Conservation (phyloP, 23 red algal species). For the Porphyridium purpureum region DNA sequence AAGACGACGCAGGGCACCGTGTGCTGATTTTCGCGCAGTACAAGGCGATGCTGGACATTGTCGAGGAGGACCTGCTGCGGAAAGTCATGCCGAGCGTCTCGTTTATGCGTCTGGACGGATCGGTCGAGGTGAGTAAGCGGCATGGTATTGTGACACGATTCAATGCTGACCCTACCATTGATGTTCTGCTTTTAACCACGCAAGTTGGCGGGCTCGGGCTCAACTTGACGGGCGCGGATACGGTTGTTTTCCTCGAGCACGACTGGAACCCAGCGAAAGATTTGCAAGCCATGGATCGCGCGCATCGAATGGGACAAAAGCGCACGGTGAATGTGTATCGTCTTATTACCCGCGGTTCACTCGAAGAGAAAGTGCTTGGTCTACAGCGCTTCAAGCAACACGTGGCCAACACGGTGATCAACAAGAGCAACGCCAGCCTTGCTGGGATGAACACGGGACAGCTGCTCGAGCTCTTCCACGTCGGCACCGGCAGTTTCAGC, state of each 20-base stretch:
- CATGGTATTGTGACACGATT: slow-evolving; percentile 86
- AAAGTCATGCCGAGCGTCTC: slow-evolving; percentile 50
- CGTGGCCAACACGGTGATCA: slow-evolving; percentile 86
- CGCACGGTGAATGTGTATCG: slow-evolving; percentile 83
- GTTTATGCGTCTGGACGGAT: slow-evolving; percentile 84
- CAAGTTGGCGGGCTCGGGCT: slow-evolving; percentile 89
- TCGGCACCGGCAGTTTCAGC: no score
- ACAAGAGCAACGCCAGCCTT: slow-evolving; percentile 75
- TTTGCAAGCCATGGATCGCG: slow-evolving; percentile 96
- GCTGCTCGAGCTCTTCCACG: no score
- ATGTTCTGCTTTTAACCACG: slow-evolving; percentile 77
- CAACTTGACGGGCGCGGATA: slow-evolving; percentile 91
- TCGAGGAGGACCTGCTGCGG: slow-evolving; percentile 71
- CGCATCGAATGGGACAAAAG: slow-evolving; percentile 89
- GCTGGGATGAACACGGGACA: no score
- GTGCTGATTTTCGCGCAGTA: slow-evolving; percentile 93
- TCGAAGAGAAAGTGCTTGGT: slow-evolving; percentile 96
- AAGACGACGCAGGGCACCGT: slow-evolving; percentile 50
- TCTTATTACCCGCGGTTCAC: slow-evolving; percentile 65
- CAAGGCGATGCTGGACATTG: slow-evolving; percentile 73
- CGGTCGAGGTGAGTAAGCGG: slow-evolving; percentile 47
- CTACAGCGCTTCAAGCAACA: slow-evolving; percentile 92
- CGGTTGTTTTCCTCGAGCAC: slow-evolving; percentile 90
- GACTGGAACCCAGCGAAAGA: slow-evolving; percentile 96
- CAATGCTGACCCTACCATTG: slow-evolving; percentile 91